These are phyloP conservation scores for Plenodomus biglobosus DNA, from an alignment of 2,329 filamentous ascomycete genomes.

Conservation along the genomic window DNA sequence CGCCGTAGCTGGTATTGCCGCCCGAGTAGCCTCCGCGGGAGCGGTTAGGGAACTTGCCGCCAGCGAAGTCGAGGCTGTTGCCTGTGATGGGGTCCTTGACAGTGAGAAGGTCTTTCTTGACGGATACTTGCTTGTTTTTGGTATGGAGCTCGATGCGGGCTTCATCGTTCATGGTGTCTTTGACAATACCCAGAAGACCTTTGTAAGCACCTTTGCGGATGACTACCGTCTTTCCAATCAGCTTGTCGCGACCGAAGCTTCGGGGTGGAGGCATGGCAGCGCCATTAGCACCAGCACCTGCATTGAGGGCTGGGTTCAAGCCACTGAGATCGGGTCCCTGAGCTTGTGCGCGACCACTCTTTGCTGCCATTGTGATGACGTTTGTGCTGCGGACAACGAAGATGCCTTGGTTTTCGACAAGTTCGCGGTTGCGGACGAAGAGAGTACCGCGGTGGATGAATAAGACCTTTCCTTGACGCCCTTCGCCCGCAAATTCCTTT, in stretches of 20 bases:
- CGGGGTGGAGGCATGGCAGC: conserved; percentile 68
- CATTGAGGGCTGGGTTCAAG: conserved; percentile 83
- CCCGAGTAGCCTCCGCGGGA: conserved; percentile 44
- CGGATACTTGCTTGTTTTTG: conserved; percentile 86
- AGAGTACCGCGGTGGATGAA: conserved; percentile 93
- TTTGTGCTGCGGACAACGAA: conserved; percentile 85
- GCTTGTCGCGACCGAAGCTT: conserved; percentile 72
- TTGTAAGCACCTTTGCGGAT: conserved; percentile 88
- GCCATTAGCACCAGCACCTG: conserved; percentile 55
- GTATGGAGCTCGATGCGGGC: conserved; percentile 92
- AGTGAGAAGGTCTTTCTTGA: conserved; percentile 77
- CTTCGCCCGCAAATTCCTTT: conserved; percentile 84
- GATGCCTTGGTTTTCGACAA: conserved; percentile 83
- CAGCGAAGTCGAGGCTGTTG: conserved; percentile 69
- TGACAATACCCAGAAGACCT: conserved; percentile 90
- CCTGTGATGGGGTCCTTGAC: conserved; percentile 82
- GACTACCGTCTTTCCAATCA: conserved; percentile 88
- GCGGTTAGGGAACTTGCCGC: conserved; percentile 39
- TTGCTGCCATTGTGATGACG: conserved; percentile 89
- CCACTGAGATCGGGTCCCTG: conserved; percentile 78
- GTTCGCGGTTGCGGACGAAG: conserved; percentile 82
- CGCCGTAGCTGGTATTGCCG: conserved; percentile 41
- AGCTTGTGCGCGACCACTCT: conserved; percentile 76
- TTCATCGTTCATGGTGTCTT: conserved; percentile 83
- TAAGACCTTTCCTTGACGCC: conserved; percentile 82